Evolutionary conservation across 2,329 filamentous ascomycete species (phyloP).

Genomic region (Scorias spongiosa): DNA sequence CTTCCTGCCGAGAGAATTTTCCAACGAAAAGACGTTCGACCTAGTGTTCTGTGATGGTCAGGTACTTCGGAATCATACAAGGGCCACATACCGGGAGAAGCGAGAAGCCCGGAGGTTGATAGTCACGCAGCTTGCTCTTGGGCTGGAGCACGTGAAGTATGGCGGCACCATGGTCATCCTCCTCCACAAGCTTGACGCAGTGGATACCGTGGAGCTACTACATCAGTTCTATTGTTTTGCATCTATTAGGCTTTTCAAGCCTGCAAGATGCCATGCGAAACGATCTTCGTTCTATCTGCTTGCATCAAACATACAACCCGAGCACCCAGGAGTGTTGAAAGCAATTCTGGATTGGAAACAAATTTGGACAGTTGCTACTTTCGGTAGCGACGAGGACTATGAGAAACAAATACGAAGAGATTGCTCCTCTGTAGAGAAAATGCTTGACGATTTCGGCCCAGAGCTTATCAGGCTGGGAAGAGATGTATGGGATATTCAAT

Average conservation of each 20-base stretch:
- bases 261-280: constrained; percentile 5
- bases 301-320: constrained; percentile 6
- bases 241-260: constrained; percentile 10
- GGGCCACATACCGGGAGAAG: constrained; percentile 15
- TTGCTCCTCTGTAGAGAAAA: constrained; percentile 1
- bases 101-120: constrained; percentile 7
- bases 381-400: constrained; percentile 4
- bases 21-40: constrained; percentile 22
- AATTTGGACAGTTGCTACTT: constrained; percentile 5
- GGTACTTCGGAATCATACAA: constrained; percentile 22
- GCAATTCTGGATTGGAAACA: constrained; percentile 5
- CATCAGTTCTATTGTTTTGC: constrained; percentile 7
- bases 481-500: constrained; percentile 5
- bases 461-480: constrained; percentile 1
- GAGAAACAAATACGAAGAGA: background rate
- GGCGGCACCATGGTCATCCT: constrained; percentile 39
- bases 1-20: constrained; percentile 7
- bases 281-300: constrained; percentile 13
- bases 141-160: constrained; percentile 28
- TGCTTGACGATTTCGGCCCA: constrained; percentile 5
- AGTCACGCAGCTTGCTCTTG: constrained; percentile 29
- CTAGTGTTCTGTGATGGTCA: constrained; percentile 35
- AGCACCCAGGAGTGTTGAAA: background rate
- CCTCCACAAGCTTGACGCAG: constrained; percentile 32
- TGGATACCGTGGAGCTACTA: constrained; percentile 4